Conservation (phyloP, 2,329 filamentous ascomycete species). For the Cercospora janseana region DNA sequence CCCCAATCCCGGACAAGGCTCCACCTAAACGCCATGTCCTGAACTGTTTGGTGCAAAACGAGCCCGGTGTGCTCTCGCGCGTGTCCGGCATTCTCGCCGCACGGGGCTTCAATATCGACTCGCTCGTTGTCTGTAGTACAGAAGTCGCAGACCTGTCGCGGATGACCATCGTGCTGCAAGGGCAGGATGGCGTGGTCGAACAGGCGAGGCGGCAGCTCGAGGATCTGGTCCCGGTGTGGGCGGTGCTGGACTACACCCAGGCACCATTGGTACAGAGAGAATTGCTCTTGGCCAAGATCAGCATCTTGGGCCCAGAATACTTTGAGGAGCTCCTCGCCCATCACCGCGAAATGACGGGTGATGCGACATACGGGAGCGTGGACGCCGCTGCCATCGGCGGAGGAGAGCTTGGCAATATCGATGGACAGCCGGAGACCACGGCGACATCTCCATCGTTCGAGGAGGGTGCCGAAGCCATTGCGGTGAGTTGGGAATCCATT, state of each 20-base stretch:
- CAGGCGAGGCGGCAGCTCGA: slow-evolving; percentile 93
- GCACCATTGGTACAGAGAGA: slow-evolving; percentile 94
- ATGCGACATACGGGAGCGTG: slow-evolving; percentile 10
- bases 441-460: slow-evolving; percentile 12
- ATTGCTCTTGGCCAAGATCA: slow-evolving; percentile 91
- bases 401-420: slow-evolving; percentile 20
- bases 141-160: slow-evolving; percentile 95
- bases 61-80: slow-evolving; percentile 93
- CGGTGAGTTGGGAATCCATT: not conserved
- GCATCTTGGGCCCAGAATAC: slow-evolving; percentile 94
- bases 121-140: slow-evolving; percentile 93
- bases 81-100: slow-evolving; percentile 95
- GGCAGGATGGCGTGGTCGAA: slow-evolving; percentile 95
- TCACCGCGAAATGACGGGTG: slow-evolving; percentile 80
- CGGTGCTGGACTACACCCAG: slow-evolving; percentile 91
- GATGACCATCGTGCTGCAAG: slow-evolving; percentile 97
- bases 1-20: slow-evolving; percentile 74
- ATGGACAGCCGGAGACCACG: slow-evolving; percentile 18
- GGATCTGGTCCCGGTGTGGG: slow-evolving; percentile 96
- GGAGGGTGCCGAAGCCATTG: slow-evolving; percentile 12
- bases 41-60: slow-evolving; percentile 98
- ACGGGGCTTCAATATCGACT: slow-evolving; percentile 98
- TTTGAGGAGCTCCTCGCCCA: slow-evolving; percentile 96
- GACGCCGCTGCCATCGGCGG: slow-evolving; percentile 34
- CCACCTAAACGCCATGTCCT: slow-evolving; percentile 93